phyloP scores from a whole-genome alignment of 176 grass and related monocot genomes.

The Triticum monococcum region DNA sequence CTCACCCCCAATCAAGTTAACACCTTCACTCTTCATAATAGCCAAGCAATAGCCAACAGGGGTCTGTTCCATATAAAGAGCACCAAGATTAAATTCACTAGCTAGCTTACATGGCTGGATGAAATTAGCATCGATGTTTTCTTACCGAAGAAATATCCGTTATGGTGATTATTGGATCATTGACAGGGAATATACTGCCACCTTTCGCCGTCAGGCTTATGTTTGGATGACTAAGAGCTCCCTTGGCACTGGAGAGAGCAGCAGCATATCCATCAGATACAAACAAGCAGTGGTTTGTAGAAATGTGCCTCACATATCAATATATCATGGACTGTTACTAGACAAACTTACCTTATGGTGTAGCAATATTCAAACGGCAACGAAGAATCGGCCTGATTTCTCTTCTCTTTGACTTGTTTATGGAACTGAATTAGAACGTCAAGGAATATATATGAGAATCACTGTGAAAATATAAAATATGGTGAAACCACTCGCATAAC shows the following conservation, averaged over 20 bases:
- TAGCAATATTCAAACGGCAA: slow-evolving; percentile 89
- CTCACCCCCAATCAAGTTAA: slow-evolving; percentile 94
- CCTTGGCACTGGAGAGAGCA: slow-evolving; percentile 47
- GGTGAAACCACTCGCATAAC: background rate
- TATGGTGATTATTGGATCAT: slow-evolving; percentile 47
- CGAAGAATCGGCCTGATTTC: background rate
- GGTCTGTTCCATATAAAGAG: slow-evolving; percentile 30
- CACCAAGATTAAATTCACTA: slow-evolving; percentile 17
- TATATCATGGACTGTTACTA: background rate
- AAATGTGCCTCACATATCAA: background rate
- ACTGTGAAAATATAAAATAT: background rate
- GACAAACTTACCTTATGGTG: slow-evolving; percentile 50
- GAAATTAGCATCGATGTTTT: slow-evolving; percentile 21
- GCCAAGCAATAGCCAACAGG: slow-evolving; percentile 69
- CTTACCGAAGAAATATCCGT: slow-evolving; percentile 33
- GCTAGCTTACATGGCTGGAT: background rate
- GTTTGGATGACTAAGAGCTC: slow-evolving; percentile 34
- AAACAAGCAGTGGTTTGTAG: background rate
- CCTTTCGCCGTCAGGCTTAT: slow-evolving; percentile 65
- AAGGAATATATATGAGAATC: slow-evolving; percentile 17
- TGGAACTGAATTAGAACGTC: slow-evolving; percentile 53
- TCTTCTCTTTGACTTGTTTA: slow-evolving; percentile 52
- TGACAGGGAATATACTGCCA: slow-evolving; percentile 70
- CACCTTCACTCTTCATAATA: slow-evolving; percentile 52
- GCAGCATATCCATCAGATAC: slow-evolving; percentile 24